These are phyloP conservation scores for Zychaea mexicana DNA, from an alignment of 371 early-diverging fungal genomes.

Conservation along the genomic window DNA sequence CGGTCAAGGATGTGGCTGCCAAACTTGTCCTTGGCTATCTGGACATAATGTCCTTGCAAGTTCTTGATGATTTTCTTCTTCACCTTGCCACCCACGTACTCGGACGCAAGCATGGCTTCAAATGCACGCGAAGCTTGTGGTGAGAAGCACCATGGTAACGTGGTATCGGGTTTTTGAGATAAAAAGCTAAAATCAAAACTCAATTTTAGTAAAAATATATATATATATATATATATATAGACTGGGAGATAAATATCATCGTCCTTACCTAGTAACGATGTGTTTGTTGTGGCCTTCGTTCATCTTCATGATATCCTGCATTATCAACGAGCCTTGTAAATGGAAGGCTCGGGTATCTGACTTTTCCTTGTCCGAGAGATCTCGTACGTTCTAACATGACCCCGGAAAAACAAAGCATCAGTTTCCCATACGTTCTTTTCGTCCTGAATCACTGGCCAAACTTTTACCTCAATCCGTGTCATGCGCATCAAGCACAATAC, in stretches of 20 bases:
- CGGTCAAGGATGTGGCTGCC: slow-evolving; percentile 82
- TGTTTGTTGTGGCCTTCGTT: slow-evolving; percentile 61
- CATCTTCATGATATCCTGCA: slow-evolving; percentile 72
- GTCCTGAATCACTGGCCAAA: neutral
- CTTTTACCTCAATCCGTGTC: slow-evolving; percentile 49
- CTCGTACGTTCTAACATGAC: slow-evolving; percentile 39
- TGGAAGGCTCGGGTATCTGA: slow-evolving; percentile 53
- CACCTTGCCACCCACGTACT: slow-evolving; percentile 55
- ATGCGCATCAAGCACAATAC: slow-evolving; percentile 64
- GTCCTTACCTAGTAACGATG: slow-evolving; percentile 54
- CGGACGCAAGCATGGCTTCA: slow-evolving; percentile 67
- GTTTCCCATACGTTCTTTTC: neutral
- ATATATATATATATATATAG: too few relatives aligned
- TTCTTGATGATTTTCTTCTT: slow-evolving; percentile 69
- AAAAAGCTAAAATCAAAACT: slow-evolving; percentile 40
- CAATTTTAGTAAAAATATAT: neutral
- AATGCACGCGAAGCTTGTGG: slow-evolving; percentile 75
- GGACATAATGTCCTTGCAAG: slow-evolving; percentile 58
- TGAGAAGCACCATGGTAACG: slow-evolving; percentile 65
- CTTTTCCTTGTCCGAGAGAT: slow-evolving; percentile 37
- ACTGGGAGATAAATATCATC: too few relatives aligned
- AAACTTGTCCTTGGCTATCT: slow-evolving; percentile 72
- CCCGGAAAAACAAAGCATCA: neutral
- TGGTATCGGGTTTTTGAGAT: slow-evolving; percentile 51
- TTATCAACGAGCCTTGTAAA: slow-evolving; percentile 73